Evolutionary conservation across 768 basidiomycete genomes (phyloP), one percentile per base, ranked within the genome.

Genomic region (Lactifluus volemus): DNA sequence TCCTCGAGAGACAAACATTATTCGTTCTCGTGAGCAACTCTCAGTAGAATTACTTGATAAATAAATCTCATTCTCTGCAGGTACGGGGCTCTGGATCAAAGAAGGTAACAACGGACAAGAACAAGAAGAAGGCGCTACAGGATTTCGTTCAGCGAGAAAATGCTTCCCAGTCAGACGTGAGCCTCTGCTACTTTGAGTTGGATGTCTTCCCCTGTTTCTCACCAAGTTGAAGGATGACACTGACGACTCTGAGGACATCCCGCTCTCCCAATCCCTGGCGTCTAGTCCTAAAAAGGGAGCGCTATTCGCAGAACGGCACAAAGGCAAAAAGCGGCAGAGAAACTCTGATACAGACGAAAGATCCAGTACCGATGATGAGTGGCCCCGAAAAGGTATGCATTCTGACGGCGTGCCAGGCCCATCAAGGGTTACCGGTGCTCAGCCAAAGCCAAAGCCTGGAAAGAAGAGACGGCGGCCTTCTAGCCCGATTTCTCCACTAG

Each of bases 111-210:
- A 25, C 25, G 25, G 25, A 25, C 48, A 58, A 52, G 19, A 44
- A 45, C 10, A 6, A 55, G 58, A 10, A 60, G 61, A 49, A 68
- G 66, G n/a, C 54, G 60, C 38, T 68, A 64, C 50, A 66, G 59
- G 56, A 69, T 67, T 63, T 63, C 30, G 56, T 63, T 15, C 61
- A 49, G 21, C 47, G 34, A 38, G 52, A 63, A 36, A 63, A 63
- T 29, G 52, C 36, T 17, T 0, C 21, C 11, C 21, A 49, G 49
- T 62, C 70, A 64, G 65, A 71, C 6, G 29, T 53, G 39, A 47
- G 65, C 19, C 7, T 21, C 17, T 48, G 19, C 12, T 49, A 9
- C 32, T 17, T 21, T 10, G 12, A 25, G 21, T 12, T 21, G 25
- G 17, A 25, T 34, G 21, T 29, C n/a, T n/a, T 49, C 17, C 6